Percentiles rank a stretch among this genome's conserved stretches.
Evolutionary conservation across 257 asterid genomes (phyloP).

Genomic region (Ballota nigra): DNA sequence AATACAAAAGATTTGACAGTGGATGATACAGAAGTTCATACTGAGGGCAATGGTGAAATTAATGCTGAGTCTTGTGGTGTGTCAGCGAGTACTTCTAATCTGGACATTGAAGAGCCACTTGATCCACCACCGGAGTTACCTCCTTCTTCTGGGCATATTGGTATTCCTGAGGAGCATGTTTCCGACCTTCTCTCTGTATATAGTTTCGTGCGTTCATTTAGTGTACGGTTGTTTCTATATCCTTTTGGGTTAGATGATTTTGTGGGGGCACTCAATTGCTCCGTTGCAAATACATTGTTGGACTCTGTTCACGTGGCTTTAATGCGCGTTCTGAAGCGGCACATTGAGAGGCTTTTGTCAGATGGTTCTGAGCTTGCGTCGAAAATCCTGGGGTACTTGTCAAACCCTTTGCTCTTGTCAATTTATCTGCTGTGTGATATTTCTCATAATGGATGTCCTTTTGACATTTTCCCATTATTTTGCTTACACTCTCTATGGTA

Average conservation of each 20-base stretch:
- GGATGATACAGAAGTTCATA: neutral
- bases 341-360: slow-evolving; percentile 55
- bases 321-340: slow-evolving; percentile 58
- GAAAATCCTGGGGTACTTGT: slow-evolving; percentile 64
- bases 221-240: slow-evolving; percentile 61
- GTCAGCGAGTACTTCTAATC: slow-evolving; percentile 40
- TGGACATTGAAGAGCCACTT: slow-evolving; percentile 42
- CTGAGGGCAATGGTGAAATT: slow-evolving; percentile 19
- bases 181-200: slow-evolving; percentile 71
- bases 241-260: slow-evolving; percentile 83
- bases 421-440: neutral
- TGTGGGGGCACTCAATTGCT: slow-evolving; percentile 87
- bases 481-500: too few relatives aligned
- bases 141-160: slow-evolving; percentile 75
- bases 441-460: neutral
- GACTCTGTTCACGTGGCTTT: slow-evolving; percentile 82
- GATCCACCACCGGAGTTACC: slow-evolving; percentile 78
- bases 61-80: slow-evolving; percentile 48
- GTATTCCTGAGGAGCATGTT: slow-evolving; percentile 64
- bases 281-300: slow-evolving; percentile 65
- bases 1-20: too few relatives aligned
- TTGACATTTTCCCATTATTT: neutral
- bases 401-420: neutral
- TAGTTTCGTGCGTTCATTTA: slow-evolving; percentile 72
- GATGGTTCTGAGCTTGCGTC: slow-evolving; percentile 69